A percentile compares a stretch with the other conserved stretches of the same genome.
phyloP scores from a whole-genome alignment of 441 rosid genomes.

The Erodium moschatum region DNA sequence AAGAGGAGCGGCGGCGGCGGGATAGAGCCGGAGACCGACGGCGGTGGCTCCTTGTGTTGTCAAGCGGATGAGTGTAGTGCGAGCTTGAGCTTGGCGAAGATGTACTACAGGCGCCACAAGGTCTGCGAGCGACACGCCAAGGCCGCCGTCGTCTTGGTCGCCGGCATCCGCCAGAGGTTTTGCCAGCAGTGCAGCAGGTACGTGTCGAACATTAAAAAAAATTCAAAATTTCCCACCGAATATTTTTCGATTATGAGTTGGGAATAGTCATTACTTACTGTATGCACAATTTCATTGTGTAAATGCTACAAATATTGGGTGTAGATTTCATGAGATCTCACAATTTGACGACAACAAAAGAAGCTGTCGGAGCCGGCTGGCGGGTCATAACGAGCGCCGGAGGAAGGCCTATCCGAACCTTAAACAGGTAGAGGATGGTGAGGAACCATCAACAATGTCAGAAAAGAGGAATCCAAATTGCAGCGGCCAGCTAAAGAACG shows the following conservation, averaged over 20 bases:
- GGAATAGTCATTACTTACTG: too few relatives aligned
- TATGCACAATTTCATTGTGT: too few relatives aligned
- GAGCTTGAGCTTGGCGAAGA: slow-evolving; percentile 30
- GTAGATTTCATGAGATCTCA: slow-evolving; percentile 18
- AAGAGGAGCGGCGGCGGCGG: slow-evolving; percentile 1
- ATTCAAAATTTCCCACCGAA: too few relatives aligned
- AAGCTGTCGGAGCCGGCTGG: slow-evolving; percentile 22
- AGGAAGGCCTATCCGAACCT: slow-evolving; percentile 17
- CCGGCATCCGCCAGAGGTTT: slow-evolving; percentile 31
- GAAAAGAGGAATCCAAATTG: too few relatives aligned
- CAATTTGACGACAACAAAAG: slow-evolving; percentile 18
- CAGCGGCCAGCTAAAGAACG: not conserved
- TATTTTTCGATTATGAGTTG: too few relatives aligned
- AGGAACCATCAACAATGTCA: not conserved
- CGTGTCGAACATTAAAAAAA: too few relatives aligned
- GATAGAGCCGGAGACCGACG: too few relatives aligned
- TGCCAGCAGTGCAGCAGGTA: slow-evolving; percentile 44
- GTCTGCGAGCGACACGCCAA: slow-evolving; percentile 42
- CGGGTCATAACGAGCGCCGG: slow-evolving; percentile 19
- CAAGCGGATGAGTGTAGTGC: slow-evolving; percentile 35
- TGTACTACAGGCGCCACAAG: slow-evolving; percentile 34
- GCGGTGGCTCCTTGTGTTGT: slow-evolving; percentile 18
- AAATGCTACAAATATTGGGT: too few relatives aligned
- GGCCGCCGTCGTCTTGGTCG: slow-evolving; percentile 30
- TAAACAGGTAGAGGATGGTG: slow-evolving; percentile 1